These are phyloP conservation scores for Talaromyces borbonicus DNA, from an alignment of 495 filamentous ascomycete genomes.

Conservation along the genomic window DNA sequence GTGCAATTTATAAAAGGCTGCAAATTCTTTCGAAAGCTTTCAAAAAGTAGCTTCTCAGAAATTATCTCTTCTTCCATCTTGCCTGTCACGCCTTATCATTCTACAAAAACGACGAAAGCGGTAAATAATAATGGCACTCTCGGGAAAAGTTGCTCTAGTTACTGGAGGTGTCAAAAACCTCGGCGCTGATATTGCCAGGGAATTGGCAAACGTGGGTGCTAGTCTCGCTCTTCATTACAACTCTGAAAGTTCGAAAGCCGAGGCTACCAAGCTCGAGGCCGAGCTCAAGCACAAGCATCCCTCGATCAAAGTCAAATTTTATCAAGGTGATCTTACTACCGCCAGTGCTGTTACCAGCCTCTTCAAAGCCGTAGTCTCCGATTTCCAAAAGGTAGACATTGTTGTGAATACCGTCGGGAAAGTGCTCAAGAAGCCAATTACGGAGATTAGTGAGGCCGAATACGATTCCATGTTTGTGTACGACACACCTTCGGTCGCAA, in stretches of 20 bases:
- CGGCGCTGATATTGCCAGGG: slow-evolving; percentile 20
- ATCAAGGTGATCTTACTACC: slow-evolving; percentile 23
- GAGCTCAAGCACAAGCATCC: slow-evolving; percentile 22
- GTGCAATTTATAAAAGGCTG: not conserved
- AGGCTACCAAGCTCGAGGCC: slow-evolving; percentile 16
- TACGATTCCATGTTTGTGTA: slow-evolving; percentile 40
- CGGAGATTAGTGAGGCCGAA: slow-evolving; percentile 36
- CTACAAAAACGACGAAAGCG: no score
- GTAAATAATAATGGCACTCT: slow-evolving; percentile 22
- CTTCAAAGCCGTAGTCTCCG: slow-evolving; percentile 18
- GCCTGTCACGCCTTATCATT: no score
- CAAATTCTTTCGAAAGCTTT: not conserved
- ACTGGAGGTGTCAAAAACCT: slow-evolving; percentile 35
- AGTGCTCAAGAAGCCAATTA: slow-evolving; percentile 37
- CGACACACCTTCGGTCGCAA: not conserved
- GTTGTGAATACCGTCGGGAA: slow-evolving; percentile 45
- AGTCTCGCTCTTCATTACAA: slow-evolving; percentile 27
- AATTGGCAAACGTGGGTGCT: slow-evolving; percentile 18
- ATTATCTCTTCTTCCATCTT: no score
- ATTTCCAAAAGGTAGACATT: slow-evolving; percentile 39
- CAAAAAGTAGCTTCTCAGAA: not conserved
- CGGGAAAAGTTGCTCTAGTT: slow-evolving; percentile 37
- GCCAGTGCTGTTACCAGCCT: slow-evolving; percentile 21
- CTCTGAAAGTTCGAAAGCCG: slow-evolving; percentile 18
- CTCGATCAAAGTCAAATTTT: slow-evolving; percentile 18